Base-by-base conservation (phyloP, 2,329 filamentous ascomycete species). In the Nemania sp. region DNA sequence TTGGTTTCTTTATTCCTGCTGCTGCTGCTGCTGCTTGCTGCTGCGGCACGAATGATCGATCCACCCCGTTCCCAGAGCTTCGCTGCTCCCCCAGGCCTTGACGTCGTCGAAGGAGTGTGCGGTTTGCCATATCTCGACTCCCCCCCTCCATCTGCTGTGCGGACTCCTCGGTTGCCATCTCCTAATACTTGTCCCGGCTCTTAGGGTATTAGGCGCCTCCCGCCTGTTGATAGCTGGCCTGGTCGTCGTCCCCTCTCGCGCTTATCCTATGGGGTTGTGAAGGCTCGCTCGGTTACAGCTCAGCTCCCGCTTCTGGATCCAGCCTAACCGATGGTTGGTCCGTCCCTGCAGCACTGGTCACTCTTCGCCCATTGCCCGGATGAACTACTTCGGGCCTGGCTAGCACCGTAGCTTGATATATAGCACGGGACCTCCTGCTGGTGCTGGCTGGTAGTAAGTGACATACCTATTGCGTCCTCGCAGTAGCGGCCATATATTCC, bases 281-380 rank as follows among this genome's bases (percentile, higher is more conserved):
- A 62, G 59, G 52, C 64, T 66, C 64, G 66, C 66, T 66, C 68
- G 65, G 65, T 66, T 59, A 68, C 63, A 64, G 65, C 45, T 32
- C 21, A 47, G 25, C 69, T 70, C 67, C 69, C 65, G 66, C 65
- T 64, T 69, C 67, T 67, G 66, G 66, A 68, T 64, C 66, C 67
- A 68, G 60, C 57, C 67, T 65, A 54, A 62, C 62, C 64, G 65
- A 66, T 72, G 69, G 69, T 71, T 72, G 69, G 69, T 65, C 69
- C 67, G 65, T 68, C 54, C 54, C 62, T 61, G 55, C 59, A 55
- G 58, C 43, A 56, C 59, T 59, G 63, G 65, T 65, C 50, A 63
- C 54, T 60, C 66, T 61, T 64, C 60, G 66, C 67, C 68, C 66
- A 66, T 63, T 65, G 11, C 35, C 68, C 68, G 63, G 63, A 69